Percentiles rank a stretch among this genome's conserved stretches.
These are phyloP conservation scores for Canavalia ensiformis DNA, from an alignment of 306 rosid genomes.

Conservation along the genomic window DNA sequence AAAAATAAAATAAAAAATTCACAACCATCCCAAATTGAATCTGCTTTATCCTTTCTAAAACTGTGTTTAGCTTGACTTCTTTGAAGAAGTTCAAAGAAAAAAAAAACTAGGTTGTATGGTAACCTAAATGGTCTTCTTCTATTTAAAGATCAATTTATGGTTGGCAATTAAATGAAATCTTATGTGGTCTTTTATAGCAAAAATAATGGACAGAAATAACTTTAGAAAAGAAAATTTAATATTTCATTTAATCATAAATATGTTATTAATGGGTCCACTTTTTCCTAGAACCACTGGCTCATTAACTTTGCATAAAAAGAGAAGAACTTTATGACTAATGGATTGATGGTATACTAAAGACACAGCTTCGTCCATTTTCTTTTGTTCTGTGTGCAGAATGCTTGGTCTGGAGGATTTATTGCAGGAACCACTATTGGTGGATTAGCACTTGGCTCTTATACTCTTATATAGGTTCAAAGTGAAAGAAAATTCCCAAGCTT, in stretches of 20 bases:
- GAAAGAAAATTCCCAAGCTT: conserved; percentile 22
- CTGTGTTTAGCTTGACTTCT: neutral
- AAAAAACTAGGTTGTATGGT: neutral
- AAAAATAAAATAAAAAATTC: too few species aligned
- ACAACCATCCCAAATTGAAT: too few species aligned
- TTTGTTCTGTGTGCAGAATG: conserved; percentile 66
- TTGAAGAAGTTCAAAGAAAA: neutral
- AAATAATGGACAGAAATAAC: neutral
- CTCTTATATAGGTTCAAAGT: conserved; percentile 42
- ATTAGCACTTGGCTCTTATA: conserved; percentile 49
- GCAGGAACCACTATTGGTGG: conserved; percentile 84
- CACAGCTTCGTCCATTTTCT: conserved; percentile 38
- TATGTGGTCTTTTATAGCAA: neutral
- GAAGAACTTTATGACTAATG: conserved; percentile 27
- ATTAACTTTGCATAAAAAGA: neutral
- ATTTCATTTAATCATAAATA: neutral
- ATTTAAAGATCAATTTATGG: conserved; percentile 3
- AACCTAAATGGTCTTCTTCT: neutral
- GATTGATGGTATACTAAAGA: conserved; percentile 33
- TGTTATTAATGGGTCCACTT: conserved; percentile 23
- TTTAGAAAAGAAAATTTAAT: neutral
- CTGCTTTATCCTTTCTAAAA: neutral
- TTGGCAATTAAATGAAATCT: conserved; percentile 7
- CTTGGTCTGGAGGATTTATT: conserved; percentile 90
- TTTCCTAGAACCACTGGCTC: conserved; percentile 20